Percentiles rank a stretch among this genome's conserved stretches.
These are phyloP conservation scores for Fistulifera solaris DNA, from an alignment of 108 stramenopile species.

Conservation along the genomic window DNA sequence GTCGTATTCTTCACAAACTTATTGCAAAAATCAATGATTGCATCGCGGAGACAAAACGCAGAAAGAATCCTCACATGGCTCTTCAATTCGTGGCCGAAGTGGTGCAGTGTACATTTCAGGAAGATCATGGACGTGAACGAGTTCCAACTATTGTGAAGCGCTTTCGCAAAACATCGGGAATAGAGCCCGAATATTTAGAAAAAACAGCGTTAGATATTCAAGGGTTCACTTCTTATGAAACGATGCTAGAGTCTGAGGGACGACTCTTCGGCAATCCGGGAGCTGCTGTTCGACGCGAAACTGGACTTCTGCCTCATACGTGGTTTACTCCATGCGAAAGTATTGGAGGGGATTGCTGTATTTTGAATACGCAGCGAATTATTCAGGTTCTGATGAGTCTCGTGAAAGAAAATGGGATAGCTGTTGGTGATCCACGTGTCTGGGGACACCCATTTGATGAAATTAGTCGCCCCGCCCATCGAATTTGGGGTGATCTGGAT, in stretches of 20 bases:
- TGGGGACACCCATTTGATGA: conserved; percentile 1
- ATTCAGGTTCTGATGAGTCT: conserved; percentile 1
- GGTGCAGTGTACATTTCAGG: conserved; percentile 3
- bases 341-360: conserved; percentile 9
- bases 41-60: background rate
- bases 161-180: too few species aligned
- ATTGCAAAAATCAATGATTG: background rate
- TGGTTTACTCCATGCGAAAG: background rate
- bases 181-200: too few species aligned
- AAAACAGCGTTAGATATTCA: too few species aligned
- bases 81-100: conserved; percentile 7
- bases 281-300: too few species aligned
- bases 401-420: background rate
- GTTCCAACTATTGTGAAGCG: too few species aligned
- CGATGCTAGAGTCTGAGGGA: too few species aligned
- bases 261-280: too few species aligned
- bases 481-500: conserved; percentile 5
- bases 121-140: background rate
- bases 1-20: background rate
- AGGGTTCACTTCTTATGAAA: too few species aligned
- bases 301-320: too few species aligned
- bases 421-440: background rate
- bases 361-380: conserved; percentile 10
- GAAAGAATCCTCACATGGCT: background rate
- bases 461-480: background rate